Evolutionary conservation across 441 rosid species (phyloP).

Genomic region (Cnidoscolus chayamansa): DNA sequence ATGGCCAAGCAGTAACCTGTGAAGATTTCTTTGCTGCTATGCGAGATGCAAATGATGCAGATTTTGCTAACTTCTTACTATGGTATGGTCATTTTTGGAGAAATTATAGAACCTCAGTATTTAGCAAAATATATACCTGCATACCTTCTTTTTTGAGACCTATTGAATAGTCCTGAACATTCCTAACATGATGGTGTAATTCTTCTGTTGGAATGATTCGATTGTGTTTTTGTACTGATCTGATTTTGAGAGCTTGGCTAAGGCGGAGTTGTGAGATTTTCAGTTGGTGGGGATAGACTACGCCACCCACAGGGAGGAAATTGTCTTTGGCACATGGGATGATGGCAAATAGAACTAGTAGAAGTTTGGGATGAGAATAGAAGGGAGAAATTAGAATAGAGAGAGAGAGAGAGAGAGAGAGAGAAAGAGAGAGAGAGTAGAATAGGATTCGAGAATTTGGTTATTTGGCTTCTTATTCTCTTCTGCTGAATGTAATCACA

Average conservation of each 20-base stretch:
- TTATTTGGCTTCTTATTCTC: too few species aligned
- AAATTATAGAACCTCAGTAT: not conserved
- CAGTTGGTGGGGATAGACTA: slow-evolving; percentile 2
- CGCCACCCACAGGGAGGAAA: not conserved
- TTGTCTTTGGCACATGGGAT: slow-evolving; percentile 1
- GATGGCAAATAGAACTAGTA: not conserved
- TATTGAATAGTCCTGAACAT: not conserved
- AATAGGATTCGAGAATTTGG: too few species aligned
- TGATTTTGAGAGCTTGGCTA: not conserved
- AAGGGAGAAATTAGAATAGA: too few species aligned
- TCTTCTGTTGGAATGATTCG: not conserved
- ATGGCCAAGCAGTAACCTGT: slow-evolving; percentile 96
- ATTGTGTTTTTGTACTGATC: not conserved
- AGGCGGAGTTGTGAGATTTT: not conserved
- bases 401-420: too few species aligned
- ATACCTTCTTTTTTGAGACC: not conserved
- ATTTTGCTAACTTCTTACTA: slow-evolving; percentile 83
- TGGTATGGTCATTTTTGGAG: slow-evolving; percentile 41
- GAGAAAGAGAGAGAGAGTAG: too few species aligned
- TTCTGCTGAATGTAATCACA: too few species aligned
- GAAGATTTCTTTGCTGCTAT: slow-evolving; percentile 95
- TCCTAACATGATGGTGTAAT: not conserved
- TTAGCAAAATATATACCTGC: not conserved
- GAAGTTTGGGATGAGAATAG: too few species aligned
- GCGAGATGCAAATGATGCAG: slow-evolving; percentile 93